Base-by-base conservation (phyloP, 352 stramenopile genomes). In the Pythium guiyangense region DNA sequence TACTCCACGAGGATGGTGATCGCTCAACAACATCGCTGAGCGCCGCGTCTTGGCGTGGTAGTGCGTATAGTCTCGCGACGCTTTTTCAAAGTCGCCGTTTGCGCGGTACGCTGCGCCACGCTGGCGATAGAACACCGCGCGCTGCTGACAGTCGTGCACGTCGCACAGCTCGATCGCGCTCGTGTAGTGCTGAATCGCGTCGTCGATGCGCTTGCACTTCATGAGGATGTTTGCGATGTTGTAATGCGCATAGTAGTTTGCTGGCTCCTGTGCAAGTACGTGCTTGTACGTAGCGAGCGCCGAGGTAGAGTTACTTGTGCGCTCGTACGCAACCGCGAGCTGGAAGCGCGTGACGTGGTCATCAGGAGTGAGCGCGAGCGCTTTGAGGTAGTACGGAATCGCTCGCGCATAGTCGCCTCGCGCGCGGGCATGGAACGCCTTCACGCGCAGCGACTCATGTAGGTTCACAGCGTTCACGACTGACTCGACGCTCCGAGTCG, bases 211-310 rank as follows among this genome's bases (percentile, higher is more conserved):
- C 0, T 69, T 62, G 47, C 64, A 35, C 5, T 69, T 69, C 71
- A 88, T 79, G 37, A 67, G 62, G 29, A 86, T 54, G 56, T 86
- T 88, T 6, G 71, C 78, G 26, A 73, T 59, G 54, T 86, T 85
- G 56, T 75, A 86, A 35, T 84, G 67, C 43, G 72, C 60, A 49
- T 84, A 84, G 9, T 66, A 54, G 26, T 84, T 76, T 8, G 12
- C 45, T 3, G 43, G 34, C 0, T 72, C 60, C 1, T 53, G 29
- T 8, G 57, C 58, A 3, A 79, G 48, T 17, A 79, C 64, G 37
- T 66, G 57, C 3, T 61, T 66, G 54, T 88, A 88, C 4, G 66
- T 59, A 34, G 60, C 20, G 12, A 74, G 22, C 0, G 78, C 73
- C 26, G 60, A 51, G 3, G 63, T 26, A 18, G 74, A 58, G 9